These are phyloP conservation scores for Carpinus viminea DNA, from an alignment of 306 rosid genomes.

Conservation along the genomic window DNA sequence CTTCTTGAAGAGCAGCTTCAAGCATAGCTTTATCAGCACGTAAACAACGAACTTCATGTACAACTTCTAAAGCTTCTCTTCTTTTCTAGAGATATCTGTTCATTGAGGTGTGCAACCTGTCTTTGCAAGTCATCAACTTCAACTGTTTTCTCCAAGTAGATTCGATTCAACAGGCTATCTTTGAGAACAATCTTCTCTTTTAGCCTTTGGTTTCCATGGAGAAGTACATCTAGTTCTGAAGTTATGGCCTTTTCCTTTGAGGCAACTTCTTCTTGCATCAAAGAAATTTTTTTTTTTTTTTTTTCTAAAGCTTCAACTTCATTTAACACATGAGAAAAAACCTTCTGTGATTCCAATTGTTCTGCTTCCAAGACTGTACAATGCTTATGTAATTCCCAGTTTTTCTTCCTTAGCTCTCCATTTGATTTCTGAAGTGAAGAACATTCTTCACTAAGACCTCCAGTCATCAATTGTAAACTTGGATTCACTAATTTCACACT, in stretches of 20 bases:
- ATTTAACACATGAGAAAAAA: conserved; percentile 31
- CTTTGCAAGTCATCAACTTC: conserved; percentile 50
- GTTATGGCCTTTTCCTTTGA: conserved; percentile 34
- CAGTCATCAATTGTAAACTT: conserved; percentile 35
- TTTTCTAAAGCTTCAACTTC: conserved; percentile 50
- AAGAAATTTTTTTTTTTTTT: conserved; percentile 30
- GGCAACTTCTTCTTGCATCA: conserved; percentile 43
- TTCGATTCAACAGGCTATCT: conserved; percentile 46
- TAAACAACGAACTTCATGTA: conserved; percentile 41
- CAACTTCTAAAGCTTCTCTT: conserved; percentile 42
- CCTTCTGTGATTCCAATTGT: conserved; percentile 42
- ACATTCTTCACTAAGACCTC: conserved; percentile 31
- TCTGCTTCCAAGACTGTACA: conserved; percentile 44
- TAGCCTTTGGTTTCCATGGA: conserved; percentile 35
- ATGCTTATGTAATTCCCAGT: conserved; percentile 38
- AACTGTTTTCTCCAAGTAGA: conserved; percentile 45
- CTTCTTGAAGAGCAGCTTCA: conserved; percentile 49
- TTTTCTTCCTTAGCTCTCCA: conserved; percentile 43
- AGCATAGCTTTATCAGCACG: conserved; percentile 40
- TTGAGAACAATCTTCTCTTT: conserved; percentile 35
- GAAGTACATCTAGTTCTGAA: conserved; percentile 39
- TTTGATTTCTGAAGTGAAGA: conserved; percentile 37
- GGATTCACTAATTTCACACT: conserved; percentile 34
- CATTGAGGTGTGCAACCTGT: conserved; percentile 42
- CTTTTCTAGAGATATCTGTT: conserved; percentile 48